A percentile compares a stretch with the other conserved stretches of the same genome.
phyloP scores from a whole-genome alignment of 1,139 yeast species.

The Lodderomyces parapsilosis region DNA sequence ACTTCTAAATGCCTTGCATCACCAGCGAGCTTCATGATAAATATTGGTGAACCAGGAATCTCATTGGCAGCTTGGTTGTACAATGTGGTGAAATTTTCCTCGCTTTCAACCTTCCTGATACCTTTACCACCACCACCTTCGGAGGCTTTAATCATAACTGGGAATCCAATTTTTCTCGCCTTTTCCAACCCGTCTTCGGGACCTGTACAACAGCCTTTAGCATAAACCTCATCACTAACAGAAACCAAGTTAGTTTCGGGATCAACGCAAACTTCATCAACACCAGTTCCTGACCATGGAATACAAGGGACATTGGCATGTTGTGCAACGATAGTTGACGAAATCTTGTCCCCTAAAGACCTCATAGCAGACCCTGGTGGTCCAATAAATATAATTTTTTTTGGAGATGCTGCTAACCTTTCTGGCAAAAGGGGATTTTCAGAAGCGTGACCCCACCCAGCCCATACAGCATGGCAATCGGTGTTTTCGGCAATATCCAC shows the following conservation, averaged over 20 bases:
- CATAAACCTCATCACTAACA: conserved; percentile 78
- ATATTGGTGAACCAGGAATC: conserved; percentile 94
- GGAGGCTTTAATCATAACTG: conserved; percentile 94
- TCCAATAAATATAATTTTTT: conserved; percentile 88
- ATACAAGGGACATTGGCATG: conserved; percentile 97
- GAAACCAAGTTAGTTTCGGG: conserved; percentile 73
- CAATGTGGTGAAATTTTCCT: conserved; percentile 64
- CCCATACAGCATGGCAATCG: conserved; percentile 98
- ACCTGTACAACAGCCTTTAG: conserved; percentile 79
- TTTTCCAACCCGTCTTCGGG: conserved; percentile 87
- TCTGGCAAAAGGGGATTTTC: conserved; percentile 96
- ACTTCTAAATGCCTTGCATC: conserved; percentile 95
- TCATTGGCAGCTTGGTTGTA: conserved; percentile 91
- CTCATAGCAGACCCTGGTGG: conserved; percentile 99
- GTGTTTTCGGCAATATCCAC: conserved; percentile 97
- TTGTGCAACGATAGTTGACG: conserved; percentile 97
- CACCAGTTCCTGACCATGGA: conserved; percentile 99
- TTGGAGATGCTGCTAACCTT: conserved; percentile 84
- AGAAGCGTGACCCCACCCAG: conserved; percentile 99
- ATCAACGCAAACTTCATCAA: conserved; percentile 75
- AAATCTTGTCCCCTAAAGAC: conserved; percentile 97
- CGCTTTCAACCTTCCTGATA: conserved; percentile 86
- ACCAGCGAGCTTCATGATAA: conserved; percentile 93
- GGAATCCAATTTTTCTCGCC: conserved; percentile 88
- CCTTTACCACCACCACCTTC: conserved; percentile 99